Base-by-base conservation (phyloP, 179 eudicot species). In the Silene noctiflora region DNA sequence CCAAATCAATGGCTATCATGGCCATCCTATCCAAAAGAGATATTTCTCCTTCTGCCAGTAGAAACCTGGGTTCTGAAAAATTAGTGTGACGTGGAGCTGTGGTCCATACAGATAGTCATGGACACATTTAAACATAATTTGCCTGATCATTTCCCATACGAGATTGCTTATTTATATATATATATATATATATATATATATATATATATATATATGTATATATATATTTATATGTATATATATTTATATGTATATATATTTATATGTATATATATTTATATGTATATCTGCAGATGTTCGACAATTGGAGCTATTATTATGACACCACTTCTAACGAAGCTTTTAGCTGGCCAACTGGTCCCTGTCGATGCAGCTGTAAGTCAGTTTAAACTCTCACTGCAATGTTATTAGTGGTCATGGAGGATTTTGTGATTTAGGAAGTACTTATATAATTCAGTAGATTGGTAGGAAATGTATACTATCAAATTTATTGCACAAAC, bases 351-450 rank as follows among this genome's bases (percentile, higher is more conserved):
- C 53, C 98, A 96, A 83, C 88, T 96, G 82, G 99, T 96, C 65
- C 99, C 99, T 60, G 99, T 96, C 59, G 99, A 96, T 90, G 98
- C 98, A 66, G 96, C 94, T 27, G 99, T 96, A 85, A 88, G 97
- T 79, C 71, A 42, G 42, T 42, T 68, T 55, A 53, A 24, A 33
- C 66, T 55, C 53, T 51, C 69, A 76, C 24, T 20, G 12, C 1
- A 0, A 12, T 56, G 70, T 73, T 13, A 19, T 69, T 35, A 6
- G n/a, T 33, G 39, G 33, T 80, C 9, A 6, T 29, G 62, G 14
- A 16, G 75, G 24, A 17, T 59, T 64, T 48, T 44, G 20, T 39
- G 17, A 42, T 42, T 42, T 42, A 42, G 48, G 48, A 42, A 42
- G 48, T 42, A 42, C 48, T 42, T 9, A 42, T 42, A 42, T 35